Evolutionary conservation across 176 grass and related monocot species (phyloP).

Genomic region (Otatea glauca): DNA sequence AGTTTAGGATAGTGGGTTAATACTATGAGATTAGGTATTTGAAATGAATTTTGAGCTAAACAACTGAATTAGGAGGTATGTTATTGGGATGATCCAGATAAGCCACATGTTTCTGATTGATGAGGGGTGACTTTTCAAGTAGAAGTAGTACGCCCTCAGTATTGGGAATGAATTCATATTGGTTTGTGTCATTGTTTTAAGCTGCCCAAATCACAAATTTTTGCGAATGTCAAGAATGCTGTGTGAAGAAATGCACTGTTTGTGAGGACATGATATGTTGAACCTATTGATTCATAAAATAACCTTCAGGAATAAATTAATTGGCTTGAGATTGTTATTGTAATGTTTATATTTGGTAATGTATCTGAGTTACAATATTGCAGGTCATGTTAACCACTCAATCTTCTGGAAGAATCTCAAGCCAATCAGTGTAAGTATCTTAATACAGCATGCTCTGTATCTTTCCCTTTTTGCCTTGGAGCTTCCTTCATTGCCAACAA

Average conservation of each 20-base stretch:
- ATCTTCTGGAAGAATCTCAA: slow-evolving; percentile 99
- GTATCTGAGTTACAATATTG: slow-evolving; percentile 26
- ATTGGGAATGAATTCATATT: background rate
- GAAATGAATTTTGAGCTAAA: background rate
- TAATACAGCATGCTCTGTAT: background rate
- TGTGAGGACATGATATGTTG: background rate
- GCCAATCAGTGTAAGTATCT: slow-evolving; percentile 64
- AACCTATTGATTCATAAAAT: slow-evolving; percentile 27
- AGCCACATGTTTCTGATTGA: background rate
- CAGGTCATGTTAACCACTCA: slow-evolving; percentile 98
- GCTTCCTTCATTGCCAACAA: background rate
- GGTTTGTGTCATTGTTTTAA: background rate
- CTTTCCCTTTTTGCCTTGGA: background rate
- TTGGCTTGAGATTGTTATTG: background rate
- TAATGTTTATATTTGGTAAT: slow-evolving; percentile 25
- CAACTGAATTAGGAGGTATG: background rate
- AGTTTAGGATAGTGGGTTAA: background rate
- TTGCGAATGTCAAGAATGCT: background rate
- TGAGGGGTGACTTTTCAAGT: background rate
- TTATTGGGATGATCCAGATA: background rate
- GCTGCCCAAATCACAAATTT: background rate
- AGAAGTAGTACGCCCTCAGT: background rate
- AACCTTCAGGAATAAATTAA: background rate
- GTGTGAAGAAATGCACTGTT: background rate
- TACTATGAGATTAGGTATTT: background rate